Base-by-base conservation (phyloP, 495 filamentous ascomycete genomes). In the Talaromyces thailandensis region DNA sequence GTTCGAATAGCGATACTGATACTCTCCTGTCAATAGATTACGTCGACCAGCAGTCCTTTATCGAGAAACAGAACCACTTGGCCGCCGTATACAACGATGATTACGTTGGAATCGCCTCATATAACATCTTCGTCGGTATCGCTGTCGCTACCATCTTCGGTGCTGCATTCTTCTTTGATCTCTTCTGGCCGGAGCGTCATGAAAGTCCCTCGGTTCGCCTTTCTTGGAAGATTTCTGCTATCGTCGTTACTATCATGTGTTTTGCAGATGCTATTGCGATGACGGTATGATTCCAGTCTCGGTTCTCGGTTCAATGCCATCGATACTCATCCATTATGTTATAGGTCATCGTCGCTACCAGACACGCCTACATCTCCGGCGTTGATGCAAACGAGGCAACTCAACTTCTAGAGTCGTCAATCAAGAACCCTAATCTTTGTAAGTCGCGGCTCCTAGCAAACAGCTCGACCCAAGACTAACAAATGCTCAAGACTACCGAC, bases 141-240 rank as follows among this genome's bases (percentile, higher is more conserved):
- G 79, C 75, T n/a, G 76, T 82, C 0, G 81, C 79, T 1, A 77
- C 74, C 31, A 78, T 83, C 63, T 83, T 83, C 66, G 79, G 81
- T 25, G 75, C 71, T 9, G 81, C 71, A 6, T 82, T 82, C 69
- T 82, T 82, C 73, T 81, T 81, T 63, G 81, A 82, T 58, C 71
- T 83, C 5, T 79, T 81, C 65, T 81, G 78, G 79, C 79, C 81
- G 4, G 77, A 79, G 35, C 73, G 79, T 9, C 63, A 71, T 8
- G 79, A 83, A 66, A 73, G 68, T n/a, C 63, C 58, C 35, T 57
- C 65, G 50, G 78, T 81, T 1, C 71, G 73, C 37, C 61, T 78
- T 16, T 75, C 79, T 6, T 83, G 79, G 81, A 78, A 74, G 58
- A 71, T 78, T 11, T 78, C 71, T 56, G 72, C 76, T 0, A 69